Evolutionary conservation across 2,329 filamentous ascomycete genomes (phyloP).

Genomic region (Colletotrichum sp.): DNA sequence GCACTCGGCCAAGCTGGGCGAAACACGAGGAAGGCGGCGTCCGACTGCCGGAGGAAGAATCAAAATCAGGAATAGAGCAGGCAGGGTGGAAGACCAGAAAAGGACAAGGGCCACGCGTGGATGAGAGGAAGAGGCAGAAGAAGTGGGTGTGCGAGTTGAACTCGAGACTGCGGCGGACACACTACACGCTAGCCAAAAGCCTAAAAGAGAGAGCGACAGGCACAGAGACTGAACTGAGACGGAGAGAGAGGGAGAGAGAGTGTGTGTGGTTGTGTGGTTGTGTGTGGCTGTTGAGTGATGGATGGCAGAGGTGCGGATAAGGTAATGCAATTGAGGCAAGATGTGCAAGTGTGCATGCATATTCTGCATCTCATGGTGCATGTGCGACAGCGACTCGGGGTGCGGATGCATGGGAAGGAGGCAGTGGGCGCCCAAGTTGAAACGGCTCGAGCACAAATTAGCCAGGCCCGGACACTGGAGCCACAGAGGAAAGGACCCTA

Average conservation of each 20-base stretch:
- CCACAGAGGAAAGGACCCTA: background rate
- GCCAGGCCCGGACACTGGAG: background rate
- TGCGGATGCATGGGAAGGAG: conserved; percentile 1
- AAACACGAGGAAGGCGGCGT: conserved; percentile 10
- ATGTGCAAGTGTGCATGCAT: conserved; percentile 13
- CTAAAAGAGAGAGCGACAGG: background rate
- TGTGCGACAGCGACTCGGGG: background rate
- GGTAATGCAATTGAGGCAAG: background rate
- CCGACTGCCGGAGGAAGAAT: conserved; percentile 17
- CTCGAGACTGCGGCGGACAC: background rate
- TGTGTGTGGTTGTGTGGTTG: background rate
- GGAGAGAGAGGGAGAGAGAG: background rate
- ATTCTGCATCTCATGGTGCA: background rate
- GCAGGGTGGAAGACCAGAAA: background rate
- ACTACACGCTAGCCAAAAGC: background rate
- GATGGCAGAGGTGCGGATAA: background rate
- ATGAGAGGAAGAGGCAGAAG: background rate
- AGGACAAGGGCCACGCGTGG: conserved; percentile 4
- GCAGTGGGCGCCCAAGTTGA: conserved; percentile 3
- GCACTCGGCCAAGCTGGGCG: conserved; percentile 2
- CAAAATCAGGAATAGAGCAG: conserved; percentile 19
- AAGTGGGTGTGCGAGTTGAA: background rate
- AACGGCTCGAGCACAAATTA: conserved; percentile 15
- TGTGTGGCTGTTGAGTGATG: background rate
- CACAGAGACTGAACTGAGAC: background rate